phyloP scores from a whole-genome alignment of 2,329 filamentous ascomycete genomes.

The Cryphonectria radicalis region DNA sequence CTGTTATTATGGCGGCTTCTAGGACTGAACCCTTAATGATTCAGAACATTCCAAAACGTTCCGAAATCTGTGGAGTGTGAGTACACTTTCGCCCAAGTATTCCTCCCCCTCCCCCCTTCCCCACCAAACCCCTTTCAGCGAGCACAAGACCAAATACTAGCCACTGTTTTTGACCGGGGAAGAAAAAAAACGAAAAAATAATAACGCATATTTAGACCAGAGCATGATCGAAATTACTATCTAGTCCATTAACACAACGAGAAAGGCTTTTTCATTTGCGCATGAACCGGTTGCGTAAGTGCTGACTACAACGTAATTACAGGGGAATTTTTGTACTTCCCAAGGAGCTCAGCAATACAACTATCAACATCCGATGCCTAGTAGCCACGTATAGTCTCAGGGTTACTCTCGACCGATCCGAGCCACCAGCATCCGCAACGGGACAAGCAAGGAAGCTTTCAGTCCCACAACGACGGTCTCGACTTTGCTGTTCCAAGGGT shows the following conservation, averaged over 20 bases:
- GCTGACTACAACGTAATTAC: neutral
- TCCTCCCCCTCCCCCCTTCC: neutral
- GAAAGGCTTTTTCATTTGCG: neutral
- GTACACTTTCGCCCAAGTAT: neutral
- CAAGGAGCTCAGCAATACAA: neutral
- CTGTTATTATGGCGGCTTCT: neutral
- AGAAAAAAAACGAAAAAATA: neutral
- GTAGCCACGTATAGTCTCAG: neutral
- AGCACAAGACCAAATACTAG: neutral
- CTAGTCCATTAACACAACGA: neutral
- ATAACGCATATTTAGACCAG: neutral
- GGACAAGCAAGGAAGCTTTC: neutral
- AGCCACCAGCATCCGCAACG: neutral
- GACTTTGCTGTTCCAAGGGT: neutral
- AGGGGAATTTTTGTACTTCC: neutral
- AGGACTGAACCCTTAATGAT: neutral
- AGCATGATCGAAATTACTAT: neutral
- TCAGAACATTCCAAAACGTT: neutral
- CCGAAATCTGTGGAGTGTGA: neutral
- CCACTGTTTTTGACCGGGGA: neutral
- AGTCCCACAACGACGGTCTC: neutral
- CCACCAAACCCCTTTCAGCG: neutral
- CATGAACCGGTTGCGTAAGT: neutral
- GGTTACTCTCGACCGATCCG: neutral
- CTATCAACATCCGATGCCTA: neutral